Evolutionary conservation across 2,329 filamentous ascomycete species (phyloP).

Genomic region (Fusarium pseudonygamai): DNA sequence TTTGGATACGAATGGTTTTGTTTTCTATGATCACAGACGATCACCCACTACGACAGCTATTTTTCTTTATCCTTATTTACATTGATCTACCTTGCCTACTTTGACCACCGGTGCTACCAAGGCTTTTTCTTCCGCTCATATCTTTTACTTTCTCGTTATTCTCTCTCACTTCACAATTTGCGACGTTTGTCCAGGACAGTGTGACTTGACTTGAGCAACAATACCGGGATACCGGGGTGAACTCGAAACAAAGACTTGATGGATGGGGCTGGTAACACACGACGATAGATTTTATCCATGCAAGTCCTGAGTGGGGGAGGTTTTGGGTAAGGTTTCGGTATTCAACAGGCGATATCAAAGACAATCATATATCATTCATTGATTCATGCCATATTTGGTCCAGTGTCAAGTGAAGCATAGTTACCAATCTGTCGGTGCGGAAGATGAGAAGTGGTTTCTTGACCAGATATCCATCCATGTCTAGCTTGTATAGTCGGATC

Average conservation of each 20-base stretch:
- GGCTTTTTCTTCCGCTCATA: background rate
- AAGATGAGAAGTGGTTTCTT: background rate
- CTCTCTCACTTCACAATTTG: background rate
- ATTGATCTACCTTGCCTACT: constrained; percentile 8
- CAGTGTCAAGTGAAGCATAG: background rate
- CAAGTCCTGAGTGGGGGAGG: background rate
- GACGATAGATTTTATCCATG: background rate
- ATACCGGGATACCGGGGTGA: background rate
- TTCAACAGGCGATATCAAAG: constrained; percentile 1
- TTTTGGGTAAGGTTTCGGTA: background rate
- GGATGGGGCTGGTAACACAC: background rate
- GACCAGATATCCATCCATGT: constrained; percentile 16
- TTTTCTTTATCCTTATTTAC: constrained; percentile 18
- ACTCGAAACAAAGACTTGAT: background rate
- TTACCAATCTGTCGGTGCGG: background rate
- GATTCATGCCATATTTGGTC: background rate
- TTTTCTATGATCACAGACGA: constrained; percentile 21
- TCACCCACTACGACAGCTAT: constrained; percentile 16
- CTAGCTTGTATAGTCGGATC: background rate
- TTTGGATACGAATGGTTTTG: constrained; percentile 11
- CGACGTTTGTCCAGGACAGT: background rate
- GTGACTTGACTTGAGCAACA: background rate
- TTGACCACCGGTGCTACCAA: background rate
- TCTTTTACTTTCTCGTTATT: background rate
- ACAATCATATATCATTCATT: background rate